These are phyloP conservation scores for Populus trichocarpa DNA, from an alignment of 441 rosid genomes.

Conservation along the genomic window DNA sequence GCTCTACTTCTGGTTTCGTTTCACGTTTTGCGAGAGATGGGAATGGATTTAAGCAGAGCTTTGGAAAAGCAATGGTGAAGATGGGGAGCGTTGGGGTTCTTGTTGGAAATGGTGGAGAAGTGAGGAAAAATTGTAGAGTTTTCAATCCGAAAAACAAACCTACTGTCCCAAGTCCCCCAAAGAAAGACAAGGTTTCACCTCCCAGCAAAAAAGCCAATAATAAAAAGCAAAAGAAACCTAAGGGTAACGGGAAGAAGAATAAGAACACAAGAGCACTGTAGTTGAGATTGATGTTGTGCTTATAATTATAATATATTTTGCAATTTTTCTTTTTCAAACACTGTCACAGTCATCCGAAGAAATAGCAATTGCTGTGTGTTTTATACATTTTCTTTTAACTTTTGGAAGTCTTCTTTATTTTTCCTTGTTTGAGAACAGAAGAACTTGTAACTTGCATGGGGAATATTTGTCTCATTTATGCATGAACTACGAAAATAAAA, in stretches of 20 bases:
- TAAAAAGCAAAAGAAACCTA: neutral
- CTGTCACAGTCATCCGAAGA: no score
- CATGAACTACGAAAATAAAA: no score
- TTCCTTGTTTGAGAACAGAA: neutral
- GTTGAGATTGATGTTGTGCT: neutral
- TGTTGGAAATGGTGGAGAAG: slow-evolving; percentile 46
- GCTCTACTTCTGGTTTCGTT: slow-evolving; percentile 38
- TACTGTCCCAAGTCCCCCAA: neutral
- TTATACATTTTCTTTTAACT: neutral
- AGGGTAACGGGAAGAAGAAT: neutral
- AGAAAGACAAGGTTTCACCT: neutral
- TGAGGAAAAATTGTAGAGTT: slow-evolving; percentile 45
- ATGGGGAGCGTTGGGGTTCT: slow-evolving; percentile 40
- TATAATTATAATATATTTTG: no score
- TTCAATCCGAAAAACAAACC: slow-evolving; percentile 14
- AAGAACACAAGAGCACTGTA: neutral
- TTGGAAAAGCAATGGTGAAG: slow-evolving; percentile 49
- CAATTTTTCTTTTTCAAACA: neutral
- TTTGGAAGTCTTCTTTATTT: no score
- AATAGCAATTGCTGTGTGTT: neutral
- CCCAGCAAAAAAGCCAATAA: neutral
- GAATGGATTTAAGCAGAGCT: slow-evolving; percentile 28
- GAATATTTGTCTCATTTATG: neutral
- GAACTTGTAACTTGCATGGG: neutral
- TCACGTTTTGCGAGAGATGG: slow-evolving; percentile 40